These are phyloP conservation scores for Magnaporthales sp. DNA, from an alignment of 2,329 filamentous ascomycete genomes.

Conservation along the genomic window DNA sequence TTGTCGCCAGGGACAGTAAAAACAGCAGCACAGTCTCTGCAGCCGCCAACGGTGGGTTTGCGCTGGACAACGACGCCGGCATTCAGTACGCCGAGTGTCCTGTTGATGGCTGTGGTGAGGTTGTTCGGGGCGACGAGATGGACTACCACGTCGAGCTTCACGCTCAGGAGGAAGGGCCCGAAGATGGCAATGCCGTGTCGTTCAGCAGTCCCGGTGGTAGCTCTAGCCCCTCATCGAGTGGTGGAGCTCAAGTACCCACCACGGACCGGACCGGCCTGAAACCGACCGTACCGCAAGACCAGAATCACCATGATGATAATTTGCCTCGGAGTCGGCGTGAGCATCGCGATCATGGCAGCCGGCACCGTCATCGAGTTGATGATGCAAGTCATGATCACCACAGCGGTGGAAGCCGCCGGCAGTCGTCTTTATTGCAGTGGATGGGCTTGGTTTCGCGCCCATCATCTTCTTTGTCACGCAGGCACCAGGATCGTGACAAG, in stretches of 20 bases:
- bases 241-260: background rate
- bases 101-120: conserved; percentile 49
- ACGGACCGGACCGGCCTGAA: background rate
- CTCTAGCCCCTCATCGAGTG: background rate
- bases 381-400: background rate
- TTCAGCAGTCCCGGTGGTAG: background rate
- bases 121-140: conserved; percentile 41
- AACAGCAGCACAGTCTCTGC: conserved; percentile 1
- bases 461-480: background rate
- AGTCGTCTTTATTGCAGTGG: background rate
- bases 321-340: background rate
- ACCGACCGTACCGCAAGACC: background rate
- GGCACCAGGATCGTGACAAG: background rate
- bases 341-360: background rate
- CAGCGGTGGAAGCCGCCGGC: background rate
- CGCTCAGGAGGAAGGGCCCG: conserved; percentile 18
- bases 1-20: conserved; percentile 7
- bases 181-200: conserved; percentile 5
- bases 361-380: background rate
- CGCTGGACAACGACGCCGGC: conserved; percentile 17
- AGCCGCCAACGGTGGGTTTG: conserved; percentile 12
- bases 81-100: conserved; percentile 42
- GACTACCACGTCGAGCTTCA: conserved; percentile 53
- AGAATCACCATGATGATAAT: background rate
- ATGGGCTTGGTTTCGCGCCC: conserved; percentile 6